Percentiles rank a stretch among this genome's conserved stretches.
phyloP scores from a whole-genome alignment of 1,139 yeast genomes.

The Pichia sp. region DNA sequence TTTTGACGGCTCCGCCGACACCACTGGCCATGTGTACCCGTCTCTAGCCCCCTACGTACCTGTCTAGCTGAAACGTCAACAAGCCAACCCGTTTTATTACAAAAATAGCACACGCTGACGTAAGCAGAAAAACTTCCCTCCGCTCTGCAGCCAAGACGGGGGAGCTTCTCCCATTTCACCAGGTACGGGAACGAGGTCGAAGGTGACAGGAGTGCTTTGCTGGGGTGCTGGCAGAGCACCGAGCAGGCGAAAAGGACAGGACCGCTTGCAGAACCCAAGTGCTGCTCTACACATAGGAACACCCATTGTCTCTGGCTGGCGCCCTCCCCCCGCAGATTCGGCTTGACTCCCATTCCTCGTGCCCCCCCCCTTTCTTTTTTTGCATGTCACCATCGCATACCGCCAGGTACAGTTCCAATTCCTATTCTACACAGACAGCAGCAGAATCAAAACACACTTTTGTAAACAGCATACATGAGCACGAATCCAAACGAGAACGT shows the following conservation, averaged over 20 bases:
- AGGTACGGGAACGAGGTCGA: not conserved
- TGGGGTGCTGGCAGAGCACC: no score
- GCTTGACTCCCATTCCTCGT: not conserved
- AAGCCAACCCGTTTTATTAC: not conserved
- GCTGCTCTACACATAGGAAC: not conserved
- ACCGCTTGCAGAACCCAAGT: not conserved
- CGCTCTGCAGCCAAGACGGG: not conserved
- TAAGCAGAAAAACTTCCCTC: not conserved
- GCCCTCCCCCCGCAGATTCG: no score
- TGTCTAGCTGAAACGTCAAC: not conserved
- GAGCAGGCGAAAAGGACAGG: not conserved
- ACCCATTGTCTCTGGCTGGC: not conserved
- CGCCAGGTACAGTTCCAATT: not conserved
- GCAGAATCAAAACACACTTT: not conserved
- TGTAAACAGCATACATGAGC: not conserved
- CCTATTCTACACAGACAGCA: not conserved
- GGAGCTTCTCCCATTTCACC: not conserved
- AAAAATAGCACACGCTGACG: not conserved
- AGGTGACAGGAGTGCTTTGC: not conserved
- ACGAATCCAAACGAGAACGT: constrained; percentile 24
- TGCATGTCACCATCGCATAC: not conserved
- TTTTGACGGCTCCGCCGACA: not conserved
- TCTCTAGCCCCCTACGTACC: not conserved
- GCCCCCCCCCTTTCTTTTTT: not conserved
- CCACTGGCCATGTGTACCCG: not conserved